Conservation (phyloP, 192 early-diverging fungal genomes). For the Geranomyces michiganensis region DNA sequence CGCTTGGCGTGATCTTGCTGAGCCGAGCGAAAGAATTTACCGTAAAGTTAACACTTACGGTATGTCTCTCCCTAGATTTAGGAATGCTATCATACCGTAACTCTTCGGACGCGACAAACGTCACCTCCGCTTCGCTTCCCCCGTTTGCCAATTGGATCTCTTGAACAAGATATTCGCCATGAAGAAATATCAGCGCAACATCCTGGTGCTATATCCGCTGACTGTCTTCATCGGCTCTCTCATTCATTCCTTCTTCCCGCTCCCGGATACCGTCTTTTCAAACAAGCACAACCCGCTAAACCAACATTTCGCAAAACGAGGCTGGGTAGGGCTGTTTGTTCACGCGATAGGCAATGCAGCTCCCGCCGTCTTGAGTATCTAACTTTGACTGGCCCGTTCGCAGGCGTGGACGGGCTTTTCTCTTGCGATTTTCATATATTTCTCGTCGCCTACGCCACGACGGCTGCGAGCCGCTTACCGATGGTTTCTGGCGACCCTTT, state of each 20-base stretch:
- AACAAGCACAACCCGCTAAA: slow-evolving; percentile 81
- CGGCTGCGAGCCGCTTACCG: slow-evolving; percentile 20
- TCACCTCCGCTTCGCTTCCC: too few species aligned
- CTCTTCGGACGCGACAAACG: too few species aligned
- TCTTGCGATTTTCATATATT: slow-evolving; percentile 53
- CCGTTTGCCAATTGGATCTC: too few species aligned
- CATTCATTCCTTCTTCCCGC: slow-evolving; percentile 1
- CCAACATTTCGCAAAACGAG: slow-evolving; percentile 75
- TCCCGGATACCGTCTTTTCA: slow-evolving; percentile 50
- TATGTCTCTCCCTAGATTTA: too few species aligned
- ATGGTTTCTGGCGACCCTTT: slow-evolving; percentile 72
- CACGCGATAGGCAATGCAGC: too few species aligned
- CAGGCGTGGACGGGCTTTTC: slow-evolving; percentile 74
- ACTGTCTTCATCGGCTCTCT: slow-evolving; percentile 40
- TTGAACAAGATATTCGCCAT: too few species aligned
- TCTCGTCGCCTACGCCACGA: slow-evolving; percentile 20
- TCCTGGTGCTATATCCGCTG: slow-evolving; percentile 27
- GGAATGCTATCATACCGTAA: too few species aligned
- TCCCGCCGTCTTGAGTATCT: too few species aligned
- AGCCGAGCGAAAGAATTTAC: too few species aligned
- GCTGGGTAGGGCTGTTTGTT: slow-evolving; percentile 70
- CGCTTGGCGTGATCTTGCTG: too few species aligned
- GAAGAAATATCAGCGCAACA: slow-evolving; percentile 27
- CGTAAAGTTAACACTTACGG: too few species aligned
- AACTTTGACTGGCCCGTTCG: neutral